These are phyloP conservation scores for Aureobasidium vineae DNA, from an alignment of 2,329 filamentous ascomycete species.

Conservation along the genomic window DNA sequence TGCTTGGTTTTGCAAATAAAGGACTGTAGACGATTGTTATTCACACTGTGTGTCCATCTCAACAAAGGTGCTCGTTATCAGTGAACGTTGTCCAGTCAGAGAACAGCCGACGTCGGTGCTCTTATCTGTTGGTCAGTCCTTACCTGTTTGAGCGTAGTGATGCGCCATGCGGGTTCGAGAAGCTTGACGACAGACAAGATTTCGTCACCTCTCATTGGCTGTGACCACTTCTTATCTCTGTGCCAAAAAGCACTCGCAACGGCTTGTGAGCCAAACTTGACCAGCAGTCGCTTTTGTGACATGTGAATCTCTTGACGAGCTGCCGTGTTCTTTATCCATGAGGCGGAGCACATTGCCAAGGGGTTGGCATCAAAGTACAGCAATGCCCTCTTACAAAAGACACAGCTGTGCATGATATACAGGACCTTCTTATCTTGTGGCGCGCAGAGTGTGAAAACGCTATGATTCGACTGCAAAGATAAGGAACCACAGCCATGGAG, in stretches of 20 bases:
- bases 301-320: constrained; percentile 20
- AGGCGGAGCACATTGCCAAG: constrained; percentile 18
- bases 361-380: constrained; percentile 5
- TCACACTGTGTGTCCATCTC: constrained; percentile 17
- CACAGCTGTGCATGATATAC: background rate
- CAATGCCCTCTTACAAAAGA: background rate
- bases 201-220: constrained; percentile 3
- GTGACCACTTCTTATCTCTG: constrained; percentile 14
- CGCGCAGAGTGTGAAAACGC: background rate
- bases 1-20: constrained; percentile 5
- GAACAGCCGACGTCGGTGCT: constrained; percentile 8
- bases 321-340: constrained; percentile 18
- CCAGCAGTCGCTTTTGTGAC: constrained; percentile 12
- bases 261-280: constrained; percentile 16
- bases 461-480: constrained; percentile 10
- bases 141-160: background rate
- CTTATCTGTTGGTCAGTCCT: constrained; percentile 19
- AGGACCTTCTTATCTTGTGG: background rate
- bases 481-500: background rate
- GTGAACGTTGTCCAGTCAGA: constrained; percentile 23
- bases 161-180: constrained; percentile 4
- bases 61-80: constrained; percentile 19
- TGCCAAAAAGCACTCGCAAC: constrained; percentile 17
- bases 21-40: constrained; percentile 3
- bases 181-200: constrained; percentile 1